Evolutionary conservation across 768 basidiomycete species (phyloP), one percentile per base, ranked within the genome.

Genomic region (Leccinum subgranulosum): DNA sequence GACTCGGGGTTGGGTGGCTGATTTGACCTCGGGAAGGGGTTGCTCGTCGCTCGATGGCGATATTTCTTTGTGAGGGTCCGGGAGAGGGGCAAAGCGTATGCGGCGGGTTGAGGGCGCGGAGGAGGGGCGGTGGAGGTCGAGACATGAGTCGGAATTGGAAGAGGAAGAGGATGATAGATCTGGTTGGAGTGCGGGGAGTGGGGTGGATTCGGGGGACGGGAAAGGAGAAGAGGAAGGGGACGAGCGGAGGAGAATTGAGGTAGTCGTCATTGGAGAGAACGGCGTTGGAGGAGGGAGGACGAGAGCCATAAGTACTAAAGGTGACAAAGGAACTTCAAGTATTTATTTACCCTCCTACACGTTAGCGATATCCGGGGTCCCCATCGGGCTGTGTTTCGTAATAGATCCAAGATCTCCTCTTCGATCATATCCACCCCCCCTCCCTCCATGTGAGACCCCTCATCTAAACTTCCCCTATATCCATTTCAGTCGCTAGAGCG

Each of bases 11-110:
- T 59, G 59, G 0, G 41, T 29, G n/a, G 46, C 15, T 36, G 50
- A 23, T 45, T 62, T 65, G 23, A 51, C 8, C 14, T 45, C 52
- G 43, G 70, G 59, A 41, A 68, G 70, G 48, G 60, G 57, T 19
- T 79, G 77, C 51, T 73, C 72, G 23, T 69, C 21, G 27, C 19
- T 6, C 2, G 11, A 19, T 28, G 43, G 55, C 23, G 50, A 25
- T 61, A 75, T 61, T 59, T 81, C 78, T 51, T 83, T 78, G 23
- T 83, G 78, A 2, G 90, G 88, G 63, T 90, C 87, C 1, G 93
- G 93, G 17, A 94, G 81, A 1, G 93, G 93, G 0, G 93, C 92
- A 60, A 94, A 94, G 59, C 89, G 83, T 58, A 94, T 93, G 34
- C 64, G 70, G 27, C 68, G 72, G 10, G 64, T 56, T 34, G 63